A percentile compares a stretch with the other conserved stretches of the same genome.
Evolutionary conservation across 2,329 filamentous ascomycete species (phyloP).

Genomic region (Colletotrichum spinosum): DNA sequence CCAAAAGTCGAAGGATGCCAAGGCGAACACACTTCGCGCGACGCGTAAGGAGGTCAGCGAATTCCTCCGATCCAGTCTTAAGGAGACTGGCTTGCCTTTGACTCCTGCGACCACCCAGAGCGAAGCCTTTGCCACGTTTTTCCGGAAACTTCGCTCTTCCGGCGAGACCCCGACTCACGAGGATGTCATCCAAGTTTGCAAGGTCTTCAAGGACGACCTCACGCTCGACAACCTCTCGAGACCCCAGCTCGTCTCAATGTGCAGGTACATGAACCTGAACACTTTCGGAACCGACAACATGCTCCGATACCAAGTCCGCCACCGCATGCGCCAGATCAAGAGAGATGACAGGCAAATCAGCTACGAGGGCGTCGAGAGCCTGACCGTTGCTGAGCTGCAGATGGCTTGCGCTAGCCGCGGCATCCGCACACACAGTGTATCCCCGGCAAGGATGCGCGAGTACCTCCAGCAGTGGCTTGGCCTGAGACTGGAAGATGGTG

Average conservation of each 20-base stretch:
- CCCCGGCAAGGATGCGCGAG: constrained; percentile 86
- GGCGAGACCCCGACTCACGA: constrained; percentile 88
- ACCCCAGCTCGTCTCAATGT: constrained; percentile 96
- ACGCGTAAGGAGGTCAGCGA: constrained; percentile 94
- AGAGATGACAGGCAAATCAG: constrained; percentile 94
- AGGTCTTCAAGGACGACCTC: constrained; percentile 97
- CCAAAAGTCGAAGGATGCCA: constrained; percentile 89
- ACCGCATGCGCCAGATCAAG: constrained; percentile 99
- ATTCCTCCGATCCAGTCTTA: constrained; percentile 89
- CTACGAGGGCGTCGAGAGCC: constrained; percentile 91
- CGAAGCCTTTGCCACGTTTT: constrained; percentile 96
- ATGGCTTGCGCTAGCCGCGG: constrained; percentile 91
- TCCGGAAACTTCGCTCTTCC: constrained; percentile 93
- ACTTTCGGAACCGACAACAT: constrained; percentile 98
- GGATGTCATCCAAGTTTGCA: constrained; percentile 98
- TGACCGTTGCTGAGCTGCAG: constrained; percentile 94
- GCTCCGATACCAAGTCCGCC: constrained; percentile 95
- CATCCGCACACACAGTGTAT: constrained; percentile 91
- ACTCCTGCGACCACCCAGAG: constrained; percentile 86
- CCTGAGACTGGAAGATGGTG: constrained; percentile 89
- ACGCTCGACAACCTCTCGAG: constrained; percentile 97
- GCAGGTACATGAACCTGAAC: constrained; percentile 97
- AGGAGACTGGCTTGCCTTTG: constrained; percentile 92
- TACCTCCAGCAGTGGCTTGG: constrained; percentile 96
- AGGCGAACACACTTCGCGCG: constrained; percentile 82